Evolutionary conservation across 257 asterid species (phyloP), one percentile per base, ranked within the genome.

Genomic region (Ilex asprella): DNA sequence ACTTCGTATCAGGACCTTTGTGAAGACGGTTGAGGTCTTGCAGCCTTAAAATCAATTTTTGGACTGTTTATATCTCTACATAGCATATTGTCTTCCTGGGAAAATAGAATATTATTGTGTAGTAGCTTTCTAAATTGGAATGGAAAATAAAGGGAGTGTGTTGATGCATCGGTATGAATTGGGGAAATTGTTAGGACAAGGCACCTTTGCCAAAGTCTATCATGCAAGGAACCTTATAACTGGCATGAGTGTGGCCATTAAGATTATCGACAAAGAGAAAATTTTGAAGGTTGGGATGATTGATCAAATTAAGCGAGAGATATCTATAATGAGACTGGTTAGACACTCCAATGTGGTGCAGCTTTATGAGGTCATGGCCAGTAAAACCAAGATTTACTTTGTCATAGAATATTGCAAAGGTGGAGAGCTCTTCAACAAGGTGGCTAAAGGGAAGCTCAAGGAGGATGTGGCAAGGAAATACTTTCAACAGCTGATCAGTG

Each of bases 171-270:
- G 73, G 60, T 91, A 84, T 31, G 95, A 86, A 79, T 39, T 91
- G 60, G 95, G 96, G 68, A 87, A 84, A 77, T 50, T 85, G 75
- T 82, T 91, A 16, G 98, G 98, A 51, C 96, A 91, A 75, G 98
- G 96, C 21, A 79, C 84, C 69, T 87, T 84, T 56, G 96, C 98
- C 16, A 87, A 87, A 82, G 98, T 90, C 16, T 68, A 85, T 75
- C 95, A 73, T 53, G 97, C 86, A 3, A 79, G 87, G 65, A 78
- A 82, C 30, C 35, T 91, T 58, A 65, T 71, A 63, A 81, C 71
- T 14, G 79, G 85, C 10, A 11, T 32, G 52, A 82, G 78, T 32
- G 94, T 86, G 41, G 98, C 98, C 43, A 81, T 91, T 57, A 87
- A 91, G 82, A 63, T 86, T 2, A 77, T 88, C 14, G 88, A 88